A percentile compares a stretch with the other conserved stretches of the same genome.
These are phyloP conservation scores for Prunus salicina DNA, from an alignment of 306 rosid genomes.

Conservation along the genomic window DNA sequence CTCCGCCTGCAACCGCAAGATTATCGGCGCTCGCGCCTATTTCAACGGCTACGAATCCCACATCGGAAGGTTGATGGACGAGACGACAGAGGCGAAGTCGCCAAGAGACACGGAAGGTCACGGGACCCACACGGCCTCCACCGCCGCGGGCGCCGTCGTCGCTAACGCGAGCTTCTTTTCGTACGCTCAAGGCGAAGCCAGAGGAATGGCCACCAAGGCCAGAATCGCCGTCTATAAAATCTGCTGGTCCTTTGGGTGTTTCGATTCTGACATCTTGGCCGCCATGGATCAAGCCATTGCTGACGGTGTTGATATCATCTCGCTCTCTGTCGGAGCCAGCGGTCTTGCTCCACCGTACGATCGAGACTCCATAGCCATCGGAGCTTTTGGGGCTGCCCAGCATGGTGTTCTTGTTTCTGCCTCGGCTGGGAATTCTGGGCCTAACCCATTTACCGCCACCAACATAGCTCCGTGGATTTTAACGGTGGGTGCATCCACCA, in stretches of 20 bases:
- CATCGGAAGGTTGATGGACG: slow-evolving; percentile 45
- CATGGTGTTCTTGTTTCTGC: slow-evolving; percentile 76
- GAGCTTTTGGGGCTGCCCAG: slow-evolving; percentile 65
- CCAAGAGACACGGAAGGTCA: slow-evolving; percentile 81
- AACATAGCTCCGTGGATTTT: slow-evolving; percentile 94
- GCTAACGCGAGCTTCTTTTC: slow-evolving; percentile 57
- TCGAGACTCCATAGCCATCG: slow-evolving; percentile 75
- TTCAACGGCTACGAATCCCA: slow-evolving; percentile 57
- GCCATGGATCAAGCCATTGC: slow-evolving; percentile 88
- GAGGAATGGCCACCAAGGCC: slow-evolving; percentile 87
- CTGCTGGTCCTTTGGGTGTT: slow-evolving; percentile 77
- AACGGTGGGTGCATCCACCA: slow-evolving; percentile 80
- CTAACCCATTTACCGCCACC: slow-evolving; percentile 57
- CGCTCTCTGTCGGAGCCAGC: slow-evolving; percentile 74
- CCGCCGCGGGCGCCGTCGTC: slow-evolving; percentile 64
- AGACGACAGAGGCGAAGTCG: slow-evolving; percentile 50
- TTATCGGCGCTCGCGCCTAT: slow-evolving; percentile 67
- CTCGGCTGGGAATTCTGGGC: slow-evolving; percentile 85
- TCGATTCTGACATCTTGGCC: slow-evolving; percentile 85
- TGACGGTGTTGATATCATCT: slow-evolving; percentile 73
- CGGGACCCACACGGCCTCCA: slow-evolving; percentile 80
- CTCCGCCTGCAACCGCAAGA: slow-evolving; percentile 59
- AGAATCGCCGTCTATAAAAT: slow-evolving; percentile 83
- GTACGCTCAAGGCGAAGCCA: slow-evolving; percentile 70
- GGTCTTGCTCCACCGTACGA: slow-evolving; percentile 53